Conservation (phyloP, 2,329 filamentous ascomycete species). For the Raffaelea deltoideospora region DNA sequence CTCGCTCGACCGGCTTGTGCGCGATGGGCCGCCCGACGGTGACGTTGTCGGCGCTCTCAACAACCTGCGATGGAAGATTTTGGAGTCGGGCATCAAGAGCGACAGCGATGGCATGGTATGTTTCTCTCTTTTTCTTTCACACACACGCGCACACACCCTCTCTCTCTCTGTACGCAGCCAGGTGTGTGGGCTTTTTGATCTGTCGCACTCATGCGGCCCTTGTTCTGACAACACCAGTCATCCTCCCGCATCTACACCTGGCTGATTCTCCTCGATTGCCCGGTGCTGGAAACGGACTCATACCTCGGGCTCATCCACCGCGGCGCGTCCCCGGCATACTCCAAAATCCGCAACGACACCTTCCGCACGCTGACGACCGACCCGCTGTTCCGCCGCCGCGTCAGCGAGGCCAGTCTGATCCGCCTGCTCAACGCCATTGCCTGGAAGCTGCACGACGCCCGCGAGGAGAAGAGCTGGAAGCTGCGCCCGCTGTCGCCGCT, state of each 20-base stretch:
- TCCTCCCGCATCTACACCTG: conserved; percentile 88
- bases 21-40: conserved; percentile 63
- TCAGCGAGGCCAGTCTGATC: conserved; percentile 90
- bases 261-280: conserved; percentile 82
- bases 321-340: conserved; percentile 84
- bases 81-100: conserved; percentile 60
- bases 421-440: conserved; percentile 88
- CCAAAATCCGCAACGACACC: conserved; percentile 96
- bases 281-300: conserved; percentile 68
- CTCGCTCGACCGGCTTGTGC: conserved; percentile 59
- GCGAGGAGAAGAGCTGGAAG: conserved; percentile 25
- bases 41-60: conserved; percentile 53
- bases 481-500: conserved; percentile 10
- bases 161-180: conserved; percentile 1
- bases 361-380: conserved; percentile 94
- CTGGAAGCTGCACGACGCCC: conserved; percentile 78
- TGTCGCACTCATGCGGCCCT: too few relatives aligned
- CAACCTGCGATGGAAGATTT: conserved; percentile 55
- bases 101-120: conserved; percentile 70
- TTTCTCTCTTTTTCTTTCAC: not conserved
- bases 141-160: not conserved
- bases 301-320: conserved; percentile 87
- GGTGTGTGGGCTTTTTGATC: too few relatives aligned
- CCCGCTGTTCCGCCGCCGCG: conserved; percentile 86
- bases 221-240: conserved; percentile 43